Evolutionary conservation across 768 basidiomycete species (phyloP).

Genomic region (Phlebiopsis gigantea): DNA sequence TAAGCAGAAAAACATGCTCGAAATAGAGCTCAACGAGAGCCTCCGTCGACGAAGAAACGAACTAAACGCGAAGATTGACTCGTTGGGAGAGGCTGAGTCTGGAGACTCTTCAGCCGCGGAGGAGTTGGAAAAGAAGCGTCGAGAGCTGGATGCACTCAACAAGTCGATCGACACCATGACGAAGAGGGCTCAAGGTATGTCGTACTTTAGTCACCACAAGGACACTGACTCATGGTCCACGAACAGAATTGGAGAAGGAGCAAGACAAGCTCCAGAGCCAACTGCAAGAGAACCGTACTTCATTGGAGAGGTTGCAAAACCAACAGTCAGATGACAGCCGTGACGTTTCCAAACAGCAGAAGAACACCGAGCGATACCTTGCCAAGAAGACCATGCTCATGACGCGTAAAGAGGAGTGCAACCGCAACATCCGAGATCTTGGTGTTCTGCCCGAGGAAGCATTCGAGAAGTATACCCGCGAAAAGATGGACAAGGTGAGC

Average conservation of each 20-base stretch:
- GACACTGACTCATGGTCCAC: background rate
- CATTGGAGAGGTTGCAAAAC: constrained; percentile 70
- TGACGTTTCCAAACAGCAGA: constrained; percentile 85
- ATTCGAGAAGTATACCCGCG: constrained; percentile 88
- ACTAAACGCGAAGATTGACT: constrained; percentile 68
- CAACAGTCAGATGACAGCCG: constrained; percentile 86
- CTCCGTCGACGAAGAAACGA: constrained; percentile 78
- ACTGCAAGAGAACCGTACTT: constrained; percentile 60
- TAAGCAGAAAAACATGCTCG: constrained; percentile 70
- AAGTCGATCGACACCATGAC: constrained; percentile 60
- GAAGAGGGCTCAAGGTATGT: constrained; percentile 55
- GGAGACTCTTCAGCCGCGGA: constrained; percentile 55
- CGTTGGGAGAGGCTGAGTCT: constrained; percentile 55
- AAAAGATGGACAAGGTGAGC: constrained; percentile 82
- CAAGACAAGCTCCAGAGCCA: constrained; percentile 54
- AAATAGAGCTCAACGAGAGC: constrained; percentile 92
- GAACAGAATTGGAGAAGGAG: constrained; percentile 65
- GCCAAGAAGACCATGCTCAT: constrained; percentile 86
- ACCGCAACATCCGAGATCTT: constrained; percentile 90
- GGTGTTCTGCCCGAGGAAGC: constrained; percentile 97
- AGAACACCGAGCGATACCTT: constrained; percentile 91
- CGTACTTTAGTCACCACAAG: background rate
- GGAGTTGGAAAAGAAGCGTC: constrained; percentile 59
- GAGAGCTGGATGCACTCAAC: constrained; percentile 67
- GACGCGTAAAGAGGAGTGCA: constrained; percentile 88